Evolutionary conservation across 129 eudicot species (phyloP).

Genomic region (Escallonia rubra): DNA sequence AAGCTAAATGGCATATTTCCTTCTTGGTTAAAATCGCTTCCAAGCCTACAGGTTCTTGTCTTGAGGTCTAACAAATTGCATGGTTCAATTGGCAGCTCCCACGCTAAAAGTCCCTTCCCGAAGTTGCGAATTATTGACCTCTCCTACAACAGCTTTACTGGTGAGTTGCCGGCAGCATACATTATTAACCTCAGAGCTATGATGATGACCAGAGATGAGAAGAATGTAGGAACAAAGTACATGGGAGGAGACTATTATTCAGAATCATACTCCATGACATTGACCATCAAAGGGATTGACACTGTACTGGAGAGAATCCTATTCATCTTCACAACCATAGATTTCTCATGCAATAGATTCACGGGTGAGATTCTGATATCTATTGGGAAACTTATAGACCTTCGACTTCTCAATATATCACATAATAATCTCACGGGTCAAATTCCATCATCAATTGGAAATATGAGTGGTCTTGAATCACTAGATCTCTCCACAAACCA

Average conservation of each 20-base stretch:
- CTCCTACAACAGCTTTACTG: slow-evolving; percentile 25
- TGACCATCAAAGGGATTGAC: slow-evolving; percentile 17
- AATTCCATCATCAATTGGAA: slow-evolving; percentile 21
- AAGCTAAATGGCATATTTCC: slow-evolving; percentile 27
- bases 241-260: too few relatives aligned
- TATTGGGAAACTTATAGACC: slow-evolving; percentile 7
- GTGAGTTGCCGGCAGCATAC: slow-evolving; percentile 23
- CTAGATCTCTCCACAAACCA: slow-evolving; percentile 23
- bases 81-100: slow-evolving; percentile 17
- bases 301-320: neutral
- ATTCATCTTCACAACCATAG: slow-evolving; percentile 4
- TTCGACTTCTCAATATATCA: slow-evolving; percentile 27
- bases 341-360: slow-evolving; percentile 14
- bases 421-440: slow-evolving; percentile 19
- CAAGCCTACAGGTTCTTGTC: slow-evolving; percentile 32
- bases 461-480: slow-evolving; percentile 11
- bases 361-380: slow-evolving; percentile 14
- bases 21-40: slow-evolving; percentile 24
- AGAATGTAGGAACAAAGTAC: too few relatives aligned
- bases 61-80: slow-evolving; percentile 29
- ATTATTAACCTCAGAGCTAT: slow-evolving; percentile 26
- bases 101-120: slow-evolving; percentile 20
- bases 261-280: neutral
- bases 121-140: slow-evolving; percentile 33
- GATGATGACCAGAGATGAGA: neutral